phyloP scores from a whole-genome alignment of 2,329 filamentous ascomycete genomes.

The Pseudogymnoascus sp. region DNA sequence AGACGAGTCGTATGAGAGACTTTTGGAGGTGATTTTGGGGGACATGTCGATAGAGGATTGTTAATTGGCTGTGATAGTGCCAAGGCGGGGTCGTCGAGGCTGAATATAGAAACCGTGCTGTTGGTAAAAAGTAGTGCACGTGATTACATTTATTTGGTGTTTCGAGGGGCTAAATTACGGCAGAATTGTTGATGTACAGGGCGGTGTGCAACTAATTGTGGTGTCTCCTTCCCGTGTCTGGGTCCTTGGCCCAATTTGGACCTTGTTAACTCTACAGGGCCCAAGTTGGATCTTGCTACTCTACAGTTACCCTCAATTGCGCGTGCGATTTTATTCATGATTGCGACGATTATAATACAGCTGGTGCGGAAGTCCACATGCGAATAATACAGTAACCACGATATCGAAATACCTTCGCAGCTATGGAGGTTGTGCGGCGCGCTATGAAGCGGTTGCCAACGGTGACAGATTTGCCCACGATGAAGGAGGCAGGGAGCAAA shows the following conservation, averaged over 20 bases:
- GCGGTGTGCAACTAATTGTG: conserved; percentile 6
- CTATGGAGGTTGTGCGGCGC: conserved; percentile 49
- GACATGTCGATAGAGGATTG: neutral
- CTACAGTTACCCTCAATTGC: no score
- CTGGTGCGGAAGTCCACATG: neutral
- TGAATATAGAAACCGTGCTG: conserved; percentile 1
- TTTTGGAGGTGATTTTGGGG: conserved; percentile 62
- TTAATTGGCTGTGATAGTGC: neutral
- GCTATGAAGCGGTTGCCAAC: conserved; percentile 46
- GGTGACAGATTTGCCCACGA: conserved; percentile 36
- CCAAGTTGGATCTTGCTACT: no score
- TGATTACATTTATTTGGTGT: neutral
- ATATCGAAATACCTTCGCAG: conserved; percentile 17
- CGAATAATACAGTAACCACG: neutral
- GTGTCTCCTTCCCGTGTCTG: conserved; percentile 1
- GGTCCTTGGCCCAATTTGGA: neutral
- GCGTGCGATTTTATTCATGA: neutral
- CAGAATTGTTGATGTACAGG: conserved; percentile 7
- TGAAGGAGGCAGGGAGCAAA: conserved; percentile 41
- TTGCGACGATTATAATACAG: neutral
- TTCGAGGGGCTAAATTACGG: conserved; percentile 8
- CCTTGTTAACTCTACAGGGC: neutral
- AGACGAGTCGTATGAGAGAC: conserved; percentile 58
- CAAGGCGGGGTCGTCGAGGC: neutral
- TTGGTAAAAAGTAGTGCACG: neutral